These are phyloP conservation scores for Clitopilus hobsonii DNA, from an alignment of 768 basidiomycete species.

Conservation along the genomic window DNA sequence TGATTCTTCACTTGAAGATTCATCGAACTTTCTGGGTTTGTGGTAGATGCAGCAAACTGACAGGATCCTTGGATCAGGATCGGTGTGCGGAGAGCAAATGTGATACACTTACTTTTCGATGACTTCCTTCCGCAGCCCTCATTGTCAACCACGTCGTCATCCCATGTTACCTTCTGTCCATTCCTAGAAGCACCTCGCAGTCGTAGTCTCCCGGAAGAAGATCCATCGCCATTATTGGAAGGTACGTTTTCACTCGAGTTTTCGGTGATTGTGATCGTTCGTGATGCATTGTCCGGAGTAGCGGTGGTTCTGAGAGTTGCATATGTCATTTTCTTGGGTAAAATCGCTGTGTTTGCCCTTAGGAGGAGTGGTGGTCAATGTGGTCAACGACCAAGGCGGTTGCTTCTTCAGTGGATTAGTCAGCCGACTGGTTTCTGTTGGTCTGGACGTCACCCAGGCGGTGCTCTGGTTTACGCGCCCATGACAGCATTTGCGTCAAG, in stretches of 20 bases:
- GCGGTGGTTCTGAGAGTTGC: constrained; percentile 21
- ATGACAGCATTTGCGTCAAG: neutral
- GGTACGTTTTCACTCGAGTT: constrained; percentile 24
- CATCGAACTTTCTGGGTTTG: constrained; percentile 73
- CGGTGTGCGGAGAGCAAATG: neutral
- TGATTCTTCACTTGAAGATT: constrained; percentile 66
- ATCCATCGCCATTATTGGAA: constrained; percentile 9
- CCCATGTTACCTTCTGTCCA: constrained; percentile 72
- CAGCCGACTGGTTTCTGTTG: neutral
- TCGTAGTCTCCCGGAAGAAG: constrained; percentile 36
- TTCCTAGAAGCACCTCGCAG: constrained; percentile 52
- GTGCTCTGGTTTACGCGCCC: neutral
- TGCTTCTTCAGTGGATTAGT: neutral
- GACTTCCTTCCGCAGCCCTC: constrained; percentile 87
- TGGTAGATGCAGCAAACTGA: constrained; percentile 97
- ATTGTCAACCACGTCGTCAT: constrained; percentile 84
- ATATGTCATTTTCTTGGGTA: constrained; percentile 10
- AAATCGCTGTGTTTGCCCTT: neutral
- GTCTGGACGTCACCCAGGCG: neutral
- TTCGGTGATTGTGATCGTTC: constrained; percentile 46
- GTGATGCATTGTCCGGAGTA: constrained; percentile 46
- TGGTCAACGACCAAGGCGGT: neutral
- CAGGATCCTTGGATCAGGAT: neutral
- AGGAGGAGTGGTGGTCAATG: neutral
- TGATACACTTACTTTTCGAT: constrained; percentile 73